Evolutionary conservation across 192 early-diverging fungal genomes (phyloP).

Genomic region (Linnemannia exigua): DNA sequence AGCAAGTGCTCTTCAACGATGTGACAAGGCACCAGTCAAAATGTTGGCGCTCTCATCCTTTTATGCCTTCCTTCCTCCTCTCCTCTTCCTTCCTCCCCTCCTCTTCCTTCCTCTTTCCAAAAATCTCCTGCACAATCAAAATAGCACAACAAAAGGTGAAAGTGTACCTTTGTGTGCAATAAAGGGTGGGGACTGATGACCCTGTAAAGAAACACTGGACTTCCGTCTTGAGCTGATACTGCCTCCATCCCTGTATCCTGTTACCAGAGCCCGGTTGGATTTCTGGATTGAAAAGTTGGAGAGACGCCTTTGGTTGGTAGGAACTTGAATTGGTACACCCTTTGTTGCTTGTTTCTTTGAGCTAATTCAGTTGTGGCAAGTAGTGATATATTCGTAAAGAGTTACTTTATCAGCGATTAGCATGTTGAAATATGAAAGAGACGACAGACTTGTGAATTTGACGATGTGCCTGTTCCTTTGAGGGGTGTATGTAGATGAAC

Average conservation of each 20-base stretch:
- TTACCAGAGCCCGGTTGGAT: conserved; percentile 44
- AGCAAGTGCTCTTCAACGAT: no score
- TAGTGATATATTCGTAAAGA: no score
- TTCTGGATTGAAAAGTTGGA: conserved; percentile 48
- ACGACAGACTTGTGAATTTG: no score
- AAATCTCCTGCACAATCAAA: background rate
- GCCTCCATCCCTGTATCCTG: conserved; percentile 48
- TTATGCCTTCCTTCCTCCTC: no score
- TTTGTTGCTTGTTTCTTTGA: conserved; percentile 23
- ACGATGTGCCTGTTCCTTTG: background rate
- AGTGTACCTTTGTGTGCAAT: conserved; percentile 38
- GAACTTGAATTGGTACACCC: conserved; percentile 39
- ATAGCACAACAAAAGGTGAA: background rate
- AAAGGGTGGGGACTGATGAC: conserved; percentile 37
- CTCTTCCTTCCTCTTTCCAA: background rate
- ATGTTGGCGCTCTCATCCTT: background rate
- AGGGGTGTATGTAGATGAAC: no score
- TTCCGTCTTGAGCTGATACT: conserved; percentile 28
- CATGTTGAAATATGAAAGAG: background rate
- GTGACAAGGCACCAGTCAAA: background rate
- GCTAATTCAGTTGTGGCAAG: background rate
- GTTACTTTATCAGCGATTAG: no score
- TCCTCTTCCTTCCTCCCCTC: background rate
- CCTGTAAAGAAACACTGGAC: conserved; percentile 37
- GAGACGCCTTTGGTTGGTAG: conserved; percentile 35